phyloP scores from a whole-genome alignment of 768 basidiomycete genomes.

The Amanita rimosa region DNA sequence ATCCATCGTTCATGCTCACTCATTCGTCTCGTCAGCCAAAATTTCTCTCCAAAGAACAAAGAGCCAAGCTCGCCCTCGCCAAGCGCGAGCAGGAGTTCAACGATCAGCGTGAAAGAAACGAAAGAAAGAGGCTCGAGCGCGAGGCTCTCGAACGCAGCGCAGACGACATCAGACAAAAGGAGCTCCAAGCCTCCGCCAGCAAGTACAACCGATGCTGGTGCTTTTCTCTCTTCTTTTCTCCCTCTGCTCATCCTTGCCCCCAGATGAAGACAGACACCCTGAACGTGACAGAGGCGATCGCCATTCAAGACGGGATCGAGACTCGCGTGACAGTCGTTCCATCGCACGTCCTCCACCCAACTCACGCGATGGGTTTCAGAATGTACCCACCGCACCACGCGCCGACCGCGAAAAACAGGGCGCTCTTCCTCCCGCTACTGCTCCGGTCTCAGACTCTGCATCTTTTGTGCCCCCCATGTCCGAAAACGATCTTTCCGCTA shows the following conservation, averaged over 20 bases:
- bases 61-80: conserved; percentile 79
- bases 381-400: conserved; percentile 78
- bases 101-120: conserved; percentile 57
- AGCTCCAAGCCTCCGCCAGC: conserved; percentile 25
- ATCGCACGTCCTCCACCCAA: conserved; percentile 25
- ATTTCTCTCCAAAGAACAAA: conserved; percentile 88
- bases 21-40: conserved; percentile 65
- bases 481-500: conserved; percentile 66
- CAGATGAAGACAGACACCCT: conserved; percentile 46
- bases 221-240: conserved; percentile 7
- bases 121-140: conserved; percentile 46
- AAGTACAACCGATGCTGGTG: conserved; percentile 34
- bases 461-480: conserved; percentile 58
- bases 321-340: conserved; percentile 23
- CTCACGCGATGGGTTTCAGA: conserved; percentile 40
- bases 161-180: conserved; percentile 48
- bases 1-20: conserved; percentile 1
- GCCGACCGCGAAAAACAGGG: conserved; percentile 49
- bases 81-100: conserved; percentile 78
- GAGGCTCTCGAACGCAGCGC: conserved; percentile 69
- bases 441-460: conserved; percentile 19
- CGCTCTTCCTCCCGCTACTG: conserved; percentile 35
- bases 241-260: background rate
- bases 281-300: conserved; percentile 36
- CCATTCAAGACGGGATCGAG: conserved; percentile 31